Conservation (phyloP, 1,284 basidiomycete species). For the Puccinia horiana region DNA sequence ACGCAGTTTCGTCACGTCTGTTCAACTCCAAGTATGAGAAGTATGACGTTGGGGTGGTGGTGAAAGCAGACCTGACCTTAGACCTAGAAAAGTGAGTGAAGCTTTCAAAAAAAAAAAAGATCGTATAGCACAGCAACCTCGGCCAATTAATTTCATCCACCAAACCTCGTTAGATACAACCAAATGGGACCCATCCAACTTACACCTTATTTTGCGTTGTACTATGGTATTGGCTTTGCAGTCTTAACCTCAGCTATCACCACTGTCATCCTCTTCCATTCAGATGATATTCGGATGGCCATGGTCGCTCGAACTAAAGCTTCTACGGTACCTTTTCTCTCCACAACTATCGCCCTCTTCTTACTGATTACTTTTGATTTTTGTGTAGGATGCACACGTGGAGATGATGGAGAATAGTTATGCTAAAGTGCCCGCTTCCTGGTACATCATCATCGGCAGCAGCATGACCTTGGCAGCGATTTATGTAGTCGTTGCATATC, state of each 20-base stretch:
- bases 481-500: constrained; percentile 42
- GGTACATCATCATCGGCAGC: constrained; percentile 39
- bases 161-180: constrained; percentile 22
- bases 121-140: not conserved
- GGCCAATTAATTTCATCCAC: not conserved
- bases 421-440: constrained; percentile 29
- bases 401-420: constrained; percentile 41
- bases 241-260: constrained; percentile 39
- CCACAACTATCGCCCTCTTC: not conserved
- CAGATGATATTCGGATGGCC: constrained; percentile 38
- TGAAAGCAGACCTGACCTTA: constrained; percentile 39
- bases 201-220: constrained; percentile 44
- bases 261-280: constrained; percentile 37
- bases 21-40: constrained; percentile 42
- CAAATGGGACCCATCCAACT: constrained; percentile 45
- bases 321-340: constrained; percentile 20
- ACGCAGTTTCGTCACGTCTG: constrained; percentile 33
- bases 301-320: constrained; percentile 21
- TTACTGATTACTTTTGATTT: not conserved
- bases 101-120: not conserved
- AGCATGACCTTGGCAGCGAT: constrained; percentile 35
- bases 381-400: constrained; percentile 40
- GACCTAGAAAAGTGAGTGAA: constrained; percentile 35
- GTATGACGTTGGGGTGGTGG: constrained; percentile 40
- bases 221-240: constrained; percentile 44